phyloP scores from a whole-genome alignment of 352 stramenopile genomes.

The Phytophthora cryptogea region DNA sequence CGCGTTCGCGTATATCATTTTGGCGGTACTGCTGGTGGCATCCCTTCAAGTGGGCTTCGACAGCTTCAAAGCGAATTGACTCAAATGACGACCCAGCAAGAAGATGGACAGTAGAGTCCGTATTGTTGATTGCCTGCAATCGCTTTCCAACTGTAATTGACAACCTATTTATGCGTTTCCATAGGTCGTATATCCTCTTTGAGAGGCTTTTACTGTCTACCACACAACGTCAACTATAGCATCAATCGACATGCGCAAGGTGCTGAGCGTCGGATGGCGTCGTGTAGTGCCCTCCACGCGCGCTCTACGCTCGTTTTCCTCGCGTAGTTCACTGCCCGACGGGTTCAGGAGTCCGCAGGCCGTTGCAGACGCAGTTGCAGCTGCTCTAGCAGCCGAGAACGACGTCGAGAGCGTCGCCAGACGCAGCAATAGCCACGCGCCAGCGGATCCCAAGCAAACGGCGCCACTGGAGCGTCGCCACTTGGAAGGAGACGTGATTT shows the following conservation, averaged over 20 bases:
- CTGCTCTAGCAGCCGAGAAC: conserved; percentile 27
- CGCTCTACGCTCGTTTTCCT: conserved; percentile 17
- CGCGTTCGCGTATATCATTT: no score
- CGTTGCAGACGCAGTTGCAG: conserved; percentile 38
- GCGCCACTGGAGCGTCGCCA: conserved; percentile 25
- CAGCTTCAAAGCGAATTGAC: no score
- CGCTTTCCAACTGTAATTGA: no score
- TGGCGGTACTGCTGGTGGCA: no score
- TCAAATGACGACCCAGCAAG: no score
- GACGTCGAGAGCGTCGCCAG: conserved; percentile 2
- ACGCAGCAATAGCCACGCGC: conserved; percentile 12
- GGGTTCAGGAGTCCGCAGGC: conserved; percentile 39
- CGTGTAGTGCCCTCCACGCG: not conserved
- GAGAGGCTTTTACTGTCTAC: conserved; percentile 10
- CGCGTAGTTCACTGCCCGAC: conserved; percentile 29
- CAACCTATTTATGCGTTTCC: not conserved
- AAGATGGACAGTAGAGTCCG: no score
- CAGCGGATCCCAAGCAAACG: conserved; percentile 16
- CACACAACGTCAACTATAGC: conserved; percentile 9
- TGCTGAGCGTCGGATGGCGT: conserved; percentile 14
- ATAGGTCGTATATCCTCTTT: not conserved
- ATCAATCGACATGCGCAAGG: conserved; percentile 14
- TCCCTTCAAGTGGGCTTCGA: no score
- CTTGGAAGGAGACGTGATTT: conserved; percentile 38
- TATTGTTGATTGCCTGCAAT: no score